Base-by-base conservation (phyloP, 2,329 filamentous ascomycete genomes). In the Colletotrichum coccodes region DNA sequence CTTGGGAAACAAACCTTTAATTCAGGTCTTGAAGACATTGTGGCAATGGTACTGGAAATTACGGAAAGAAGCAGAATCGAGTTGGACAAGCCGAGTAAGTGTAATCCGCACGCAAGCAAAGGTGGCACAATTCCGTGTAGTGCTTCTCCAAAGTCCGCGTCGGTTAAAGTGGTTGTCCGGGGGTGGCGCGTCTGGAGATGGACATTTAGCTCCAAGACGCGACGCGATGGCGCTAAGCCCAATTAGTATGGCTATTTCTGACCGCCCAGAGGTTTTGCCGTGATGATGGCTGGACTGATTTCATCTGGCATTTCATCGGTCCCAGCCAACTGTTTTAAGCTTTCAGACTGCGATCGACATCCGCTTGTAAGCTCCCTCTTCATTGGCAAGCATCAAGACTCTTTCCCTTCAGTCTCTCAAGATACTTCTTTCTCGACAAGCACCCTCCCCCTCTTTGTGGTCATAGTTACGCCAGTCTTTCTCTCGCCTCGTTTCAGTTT, bases 1-100 rank as follows among this genome's bases (percentile, higher is more conserved):
- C 60, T 60, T 36, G 30, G 18, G 54, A 3, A 23, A 28, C 66
- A 46, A 68, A 91, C 91, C 87, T 92, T 93, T 58, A 93, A 79
- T 77, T 93, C 91, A 65, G 91, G 91, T 76, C 91, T 84, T 59
- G 91, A 92, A 78, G 90, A 90, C 91, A 93, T 93, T 50, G 70
- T 86, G 74, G 71, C 38, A 34, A 7, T 42, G 16, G 46, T 56
- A 46, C n/a, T 26, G 44, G 9, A 7, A 64, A 36, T 11, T 28
- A 50, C 36, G 4, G 11, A 36, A 23, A 61, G 52, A 38, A 70
- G 38, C 14, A 52, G 11, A 52, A 32, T 28, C 54, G 16, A 26
- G 11, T 11, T 18, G n/a, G 18, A 21, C 34, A 65, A 46, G 30
- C 16, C n/a, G 21, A n/a, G 34, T 50, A 26, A 30, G 49, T 60